Evolutionary conservation across 768 basidiomycete genomes (phyloP).

Genomic region (Lactarius sanguifluus): DNA sequence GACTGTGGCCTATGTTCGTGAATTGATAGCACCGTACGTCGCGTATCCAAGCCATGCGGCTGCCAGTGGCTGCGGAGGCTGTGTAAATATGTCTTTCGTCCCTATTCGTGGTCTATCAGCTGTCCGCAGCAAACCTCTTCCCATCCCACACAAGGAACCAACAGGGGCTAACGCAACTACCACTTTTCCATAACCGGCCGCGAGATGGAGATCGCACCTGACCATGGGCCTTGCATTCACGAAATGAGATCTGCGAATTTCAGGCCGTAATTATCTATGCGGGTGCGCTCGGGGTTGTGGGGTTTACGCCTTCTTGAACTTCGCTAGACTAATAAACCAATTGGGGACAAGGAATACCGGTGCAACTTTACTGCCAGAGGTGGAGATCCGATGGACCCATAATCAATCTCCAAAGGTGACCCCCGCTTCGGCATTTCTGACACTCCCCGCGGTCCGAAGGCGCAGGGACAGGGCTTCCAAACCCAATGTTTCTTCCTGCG

Average conservation of each 20-base stretch:
- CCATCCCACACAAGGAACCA: background rate
- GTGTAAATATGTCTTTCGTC: background rate
- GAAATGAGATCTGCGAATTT: background rate
- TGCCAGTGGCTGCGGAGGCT: constrained; percentile 9
- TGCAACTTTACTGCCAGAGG: constrained; percentile 7
- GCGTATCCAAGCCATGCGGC: background rate
- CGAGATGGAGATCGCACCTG: background rate
- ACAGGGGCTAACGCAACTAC: background rate
- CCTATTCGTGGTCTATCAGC: background rate
- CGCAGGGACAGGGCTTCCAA: background rate
- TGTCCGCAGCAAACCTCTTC: constrained; percentile 1
- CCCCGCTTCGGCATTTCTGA: background rate
- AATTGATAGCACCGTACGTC: background rate
- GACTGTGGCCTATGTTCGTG: background rate
- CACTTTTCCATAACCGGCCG: background rate
- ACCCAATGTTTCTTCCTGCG: background rate
- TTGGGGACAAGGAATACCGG: background rate
- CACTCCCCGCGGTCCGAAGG: background rate
- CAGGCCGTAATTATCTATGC: background rate
- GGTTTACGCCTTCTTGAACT: background rate
- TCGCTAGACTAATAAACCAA: no score
- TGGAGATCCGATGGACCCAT: background rate
- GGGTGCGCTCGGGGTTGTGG: no score
- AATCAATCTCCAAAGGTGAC: background rate
- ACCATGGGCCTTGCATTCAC: background rate